Base-by-base conservation (phyloP, 371 early-diverging fungal species). In the Mucor lusitanicus region DNA sequence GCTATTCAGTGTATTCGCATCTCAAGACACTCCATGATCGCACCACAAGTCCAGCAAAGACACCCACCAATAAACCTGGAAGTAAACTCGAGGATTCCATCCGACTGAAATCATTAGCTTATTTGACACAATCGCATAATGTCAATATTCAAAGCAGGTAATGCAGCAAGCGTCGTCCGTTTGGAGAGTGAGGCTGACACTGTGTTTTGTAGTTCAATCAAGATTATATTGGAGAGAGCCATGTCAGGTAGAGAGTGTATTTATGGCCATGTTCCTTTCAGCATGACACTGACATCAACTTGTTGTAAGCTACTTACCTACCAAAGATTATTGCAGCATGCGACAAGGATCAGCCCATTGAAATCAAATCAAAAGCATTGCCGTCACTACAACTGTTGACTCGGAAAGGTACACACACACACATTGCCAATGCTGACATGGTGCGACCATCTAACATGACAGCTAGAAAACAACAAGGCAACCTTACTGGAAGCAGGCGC, bases 71-170 rank as follows among this genome's bases (percentile, higher is more conserved):
- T 53, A 61, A 64, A 71, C 42, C 67, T 63, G 61, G 72, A 69
- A 54, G 57, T 21, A 75, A 75, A 37, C 74, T 88, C 1, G 87
- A 88, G 62, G 86, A 88, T 67, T 77, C 82, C 54, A 85, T 88
- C 46, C 75, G 77, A 50, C 69, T 86, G 27, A 79, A 83, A 23
- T 80, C 89, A 11, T 70, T 92, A 54, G 89, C 84, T 0, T 85
- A 87, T 58, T 71, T 92, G 39, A 86, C 84, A 0, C 84, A 87
- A 46, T 90, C 89, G 6, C 79, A 81, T 35, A 86, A 88, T 76
- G 81, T 86, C 23, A 84, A 82, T n/a, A 78, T 90, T n/a, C 86
- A 89, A 61, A 88, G 87, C 69, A 87, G 90, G 92, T 91, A 68
- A 35, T 53, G 15, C 25, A 7, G 3, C n/a, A 0, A 15, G 1